Conservation (phyloP, 2,329 filamentous ascomycete species). For the Fusarium cyanostomum region DNA sequence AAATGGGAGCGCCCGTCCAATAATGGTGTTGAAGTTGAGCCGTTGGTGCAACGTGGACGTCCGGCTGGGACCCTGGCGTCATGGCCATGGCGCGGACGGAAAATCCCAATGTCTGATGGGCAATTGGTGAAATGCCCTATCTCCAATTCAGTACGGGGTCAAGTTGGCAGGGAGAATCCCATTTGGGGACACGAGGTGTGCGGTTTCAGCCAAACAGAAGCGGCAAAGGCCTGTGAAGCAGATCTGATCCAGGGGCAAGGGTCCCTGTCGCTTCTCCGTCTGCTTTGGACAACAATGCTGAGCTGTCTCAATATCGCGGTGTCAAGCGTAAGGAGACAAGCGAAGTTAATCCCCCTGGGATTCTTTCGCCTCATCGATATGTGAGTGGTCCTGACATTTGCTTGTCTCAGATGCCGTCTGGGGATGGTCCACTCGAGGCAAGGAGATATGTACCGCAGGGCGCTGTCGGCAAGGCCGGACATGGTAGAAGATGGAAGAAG, state of each 20-base stretch:
- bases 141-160: constrained; percentile 8
- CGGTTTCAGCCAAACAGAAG: constrained; percentile 39
- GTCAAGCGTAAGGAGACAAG: background rate
- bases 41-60: constrained; percentile 18
- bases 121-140: constrained; percentile 28
- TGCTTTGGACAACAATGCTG: constrained; percentile 7
- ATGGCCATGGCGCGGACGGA: constrained; percentile 8
- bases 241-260: constrained; percentile 37
- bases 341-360: background rate
- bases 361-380: background rate
- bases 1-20: background rate
- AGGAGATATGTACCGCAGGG: background rate
- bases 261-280: constrained; percentile 6
- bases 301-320: constrained; percentile 14
- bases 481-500: constrained; percentile 1
- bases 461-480: constrained; percentile 22
- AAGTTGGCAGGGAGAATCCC: constrained; percentile 34
- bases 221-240: constrained; percentile 27
- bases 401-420: constrained; percentile 12
- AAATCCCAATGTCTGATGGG: constrained; percentile 25
- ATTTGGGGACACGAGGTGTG: constrained; percentile 49
- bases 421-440: constrained; percentile 4
- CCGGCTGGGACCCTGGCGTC: constrained; percentile 4
- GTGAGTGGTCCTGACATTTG: background rate
- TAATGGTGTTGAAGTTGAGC: constrained; percentile 12